Conservation (phyloP, 208 protist genomes). For the Trypanosomatidae sp. region DNA sequence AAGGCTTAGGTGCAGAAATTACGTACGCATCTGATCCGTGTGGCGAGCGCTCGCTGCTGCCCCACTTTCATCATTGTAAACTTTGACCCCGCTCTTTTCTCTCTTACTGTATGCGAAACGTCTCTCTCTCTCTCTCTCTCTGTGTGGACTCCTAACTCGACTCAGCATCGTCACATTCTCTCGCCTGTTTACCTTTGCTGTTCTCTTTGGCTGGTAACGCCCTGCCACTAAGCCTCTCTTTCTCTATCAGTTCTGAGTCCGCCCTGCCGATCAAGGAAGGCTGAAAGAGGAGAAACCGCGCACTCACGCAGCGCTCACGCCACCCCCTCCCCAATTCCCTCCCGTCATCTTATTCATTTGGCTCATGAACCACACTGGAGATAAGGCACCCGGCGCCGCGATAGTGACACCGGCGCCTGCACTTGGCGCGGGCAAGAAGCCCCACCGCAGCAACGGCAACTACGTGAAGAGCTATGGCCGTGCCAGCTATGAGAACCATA, state of each 20-base stretch:
- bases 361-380: constrained; percentile 8
- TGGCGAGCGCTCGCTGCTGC: neutral
- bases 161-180: too few species aligned
- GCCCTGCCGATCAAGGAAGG: neutral
- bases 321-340: neutral
- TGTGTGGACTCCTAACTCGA: too few species aligned
- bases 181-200: neutral
- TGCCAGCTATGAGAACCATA: constrained; percentile 16
- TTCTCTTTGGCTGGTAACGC: neutral
- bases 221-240: neutral
- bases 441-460: constrained; percentile 20
- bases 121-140: neutral
- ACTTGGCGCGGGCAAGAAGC: constrained; percentile 4
- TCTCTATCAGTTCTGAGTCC: neutral
- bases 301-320: neutral
- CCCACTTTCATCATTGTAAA: neutral
- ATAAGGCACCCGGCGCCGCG: neutral
- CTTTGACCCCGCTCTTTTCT: constrained; percentile 7
- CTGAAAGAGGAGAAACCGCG: neutral
- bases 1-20: too few species aligned
- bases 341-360: neutral
- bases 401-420: constrained; percentile 21
- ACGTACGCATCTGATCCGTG: too few species aligned
- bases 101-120: constrained; percentile 1
- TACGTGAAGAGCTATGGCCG: constrained; percentile 24